Evolutionary conservation across 805 yeast genomes (phyloP), one percentile per base, ranked within the genome.

Genomic region (Lipomyces japonicus): DNA sequence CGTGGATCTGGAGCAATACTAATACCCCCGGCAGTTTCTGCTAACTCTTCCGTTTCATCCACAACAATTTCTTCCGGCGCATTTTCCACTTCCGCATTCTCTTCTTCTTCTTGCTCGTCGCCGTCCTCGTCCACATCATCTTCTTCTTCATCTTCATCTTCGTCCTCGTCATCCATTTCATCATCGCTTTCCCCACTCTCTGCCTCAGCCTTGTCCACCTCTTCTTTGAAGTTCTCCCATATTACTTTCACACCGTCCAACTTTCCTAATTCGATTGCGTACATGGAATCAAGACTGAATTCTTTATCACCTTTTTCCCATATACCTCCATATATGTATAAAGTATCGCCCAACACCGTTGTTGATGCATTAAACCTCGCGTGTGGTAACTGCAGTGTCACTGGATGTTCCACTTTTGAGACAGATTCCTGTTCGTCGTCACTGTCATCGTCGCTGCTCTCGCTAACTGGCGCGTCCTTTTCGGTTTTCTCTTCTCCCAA

Each of bases 281-380:
- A 93, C 65, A 91, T 77, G 6, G 95, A 83, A 65, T 91, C 96
- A 60, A 93, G 75, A 37, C 79, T 78, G 65, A 76, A 86, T 65
- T 91, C 98, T 53, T 77, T 82, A 44, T 93, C 97, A 3, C 90
- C 95, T 26, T 76, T 70, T 65, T 93, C 97, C 81, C 83, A 91
- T 38, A 82, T 78, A 60, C 97, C 98, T 22, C 97, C 96, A 64
- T 77, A 89, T 7, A 93, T 84, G 67, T 81, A 91, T 51, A 89
- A 72, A 0, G 75, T 77, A 64, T 91, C 97, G 60, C 85, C 95
- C 34, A 84, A 80, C 1, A 91, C 95, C 50, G 95, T 82, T 3
- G 88, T 79, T 2, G 90, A 71, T 2, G 96, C 81, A 64, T 91
- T 91, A 71, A 89, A 91, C 61, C 97, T 75, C 1, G 90, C 79